phyloP scores from a whole-genome alignment of 257 asterid species.

The Ballota nigra region DNA sequence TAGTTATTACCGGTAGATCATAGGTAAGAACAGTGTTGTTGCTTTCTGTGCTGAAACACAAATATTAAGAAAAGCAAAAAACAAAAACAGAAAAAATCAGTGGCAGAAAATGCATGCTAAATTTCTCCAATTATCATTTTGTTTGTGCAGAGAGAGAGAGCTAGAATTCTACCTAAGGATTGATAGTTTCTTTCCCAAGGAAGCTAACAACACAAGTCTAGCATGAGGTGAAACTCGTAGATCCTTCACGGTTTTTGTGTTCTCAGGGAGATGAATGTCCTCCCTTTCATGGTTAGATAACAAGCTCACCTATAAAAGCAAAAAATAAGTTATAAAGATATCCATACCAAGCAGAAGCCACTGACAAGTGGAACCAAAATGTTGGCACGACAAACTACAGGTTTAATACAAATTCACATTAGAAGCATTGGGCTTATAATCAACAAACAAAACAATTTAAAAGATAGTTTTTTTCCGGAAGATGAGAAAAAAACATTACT shows the following conservation, averaged over 20 bases:
- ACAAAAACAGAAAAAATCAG: constrained; percentile 17
- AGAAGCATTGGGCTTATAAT: neutral
- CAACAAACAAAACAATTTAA: neutral
- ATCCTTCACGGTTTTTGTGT: constrained; percentile 72
- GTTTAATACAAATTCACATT: neutral
- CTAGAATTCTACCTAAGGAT: constrained; percentile 58
- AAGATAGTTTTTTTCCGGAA: constrained; percentile 14
- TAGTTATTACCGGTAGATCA: constrained; percentile 72
- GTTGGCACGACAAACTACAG: constrained; percentile 1
- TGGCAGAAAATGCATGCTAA: constrained; percentile 13
- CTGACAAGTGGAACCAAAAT: neutral
- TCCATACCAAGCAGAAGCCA: constrained; percentile 13
- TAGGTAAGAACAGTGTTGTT: constrained; percentile 69
- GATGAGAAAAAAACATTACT: constrained; percentile 49
- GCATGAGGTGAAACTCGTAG: constrained; percentile 69
- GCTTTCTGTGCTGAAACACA: constrained; percentile 72
- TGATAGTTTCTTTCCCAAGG: constrained; percentile 77
- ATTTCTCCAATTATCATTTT: constrained; percentile 6
- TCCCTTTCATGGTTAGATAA: constrained; percentile 54
- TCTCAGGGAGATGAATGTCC: constrained; percentile 60
- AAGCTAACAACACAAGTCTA: constrained; percentile 76
- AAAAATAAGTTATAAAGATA: constrained; percentile 1
- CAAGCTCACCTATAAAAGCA: constrained; percentile 64
- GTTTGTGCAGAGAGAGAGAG: neutral
- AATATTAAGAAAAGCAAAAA: neutral